Evolutionary conservation across 108 stramenopile species (phyloP), one percentile per base, ranked within the genome.

Genomic region (Cyclostephanos invisitatus): DNA sequence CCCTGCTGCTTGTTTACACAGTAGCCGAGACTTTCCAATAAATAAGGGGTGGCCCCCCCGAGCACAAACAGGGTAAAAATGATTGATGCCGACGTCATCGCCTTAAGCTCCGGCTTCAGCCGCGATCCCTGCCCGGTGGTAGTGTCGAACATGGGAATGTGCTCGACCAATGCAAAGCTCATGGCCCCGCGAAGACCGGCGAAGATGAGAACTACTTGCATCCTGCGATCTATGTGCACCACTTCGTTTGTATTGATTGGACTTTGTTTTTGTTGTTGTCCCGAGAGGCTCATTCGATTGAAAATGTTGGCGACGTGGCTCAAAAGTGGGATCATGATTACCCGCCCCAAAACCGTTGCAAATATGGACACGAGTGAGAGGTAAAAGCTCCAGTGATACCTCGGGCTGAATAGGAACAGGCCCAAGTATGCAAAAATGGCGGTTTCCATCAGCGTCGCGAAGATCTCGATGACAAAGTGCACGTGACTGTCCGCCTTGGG

Each of bases 401-500:
- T 81, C 24, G 87, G 68, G 62, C 90, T 91, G 59, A 94, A 94
- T 29, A 96, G 68, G 64, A 96, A 96, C 3, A 94, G 72, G 11
- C 95, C 95, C 44, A 96, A 74, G 65, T 96, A 96, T 27, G 92
- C 92, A 77, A 96, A 96, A 48, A 96, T 94, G 35, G 92, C 92
- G 6, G 92, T 96, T 55, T 96, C 95, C 92, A 93, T 93, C 68
- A 91, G 79, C 46, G 88, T 89, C 2, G 92, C 82, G 66, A 92
- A 79, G 25, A 93, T 81, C 57, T 92, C 92, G 6, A 91, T 81
- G 44, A 96, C 88, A 72, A 96, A 96, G 21, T 85, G 84, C 70
- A 96, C 86, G 63, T 96, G 91, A 15, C 63, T 82, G 24, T 80
- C 55, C 21, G 89, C 83, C 27, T 67, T 62, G 8, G 56, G 37